Evolutionary conservation across 768 basidiomycete genomes (phyloP), one percentile per base, ranked within the genome.

Genomic region (Sarcodon sp.): DNA sequence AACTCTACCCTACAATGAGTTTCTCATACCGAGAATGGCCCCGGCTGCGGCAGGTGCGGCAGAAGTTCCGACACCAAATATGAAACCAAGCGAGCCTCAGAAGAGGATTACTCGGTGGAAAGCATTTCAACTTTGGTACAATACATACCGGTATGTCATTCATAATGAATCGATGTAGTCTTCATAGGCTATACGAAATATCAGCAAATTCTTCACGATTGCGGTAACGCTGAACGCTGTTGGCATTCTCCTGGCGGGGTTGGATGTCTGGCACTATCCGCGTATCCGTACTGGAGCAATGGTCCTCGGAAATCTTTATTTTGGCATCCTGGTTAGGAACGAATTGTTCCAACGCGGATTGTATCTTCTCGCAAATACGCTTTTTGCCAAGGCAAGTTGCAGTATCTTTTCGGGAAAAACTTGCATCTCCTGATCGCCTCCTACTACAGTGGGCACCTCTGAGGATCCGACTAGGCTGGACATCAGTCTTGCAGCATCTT

Each of bases 261-360:
- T 58, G n/a, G 57, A 58, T 18, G 45, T 55, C 33, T 69, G 67
- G 64, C 37, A 52, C 32, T 69, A 70, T 50, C 64, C 69, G 18
- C 54, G 61, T 38, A 49, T 54, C 32, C 64, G 67, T 53, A 59
- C 63, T 35, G 66, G 63, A 43, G 67, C 67, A 33, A 54, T 70
- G 51, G 55, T 65, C 44, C 58, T 71, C 10, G 69, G 69, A 16
- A 70, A 71, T 52, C 58, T 71, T n/a, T 48, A 61, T 12, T 54
- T 59, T 21, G 68, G 68, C 15, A 64, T 71, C 51, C 61, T 71
- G 44, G 63, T 69, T 56, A 66, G 69, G 6, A 70, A 70, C 51
- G 69, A 71, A 50, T 54, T 69, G 27, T 70, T 71, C 47, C 60
- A 65, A 4, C 67, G 69, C 2, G 15, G 61, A 8, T 53, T 69